These are phyloP conservation scores for Claviceps capensis DNA, from an alignment of 2,329 filamentous ascomycete genomes.

Conservation along the genomic window DNA sequence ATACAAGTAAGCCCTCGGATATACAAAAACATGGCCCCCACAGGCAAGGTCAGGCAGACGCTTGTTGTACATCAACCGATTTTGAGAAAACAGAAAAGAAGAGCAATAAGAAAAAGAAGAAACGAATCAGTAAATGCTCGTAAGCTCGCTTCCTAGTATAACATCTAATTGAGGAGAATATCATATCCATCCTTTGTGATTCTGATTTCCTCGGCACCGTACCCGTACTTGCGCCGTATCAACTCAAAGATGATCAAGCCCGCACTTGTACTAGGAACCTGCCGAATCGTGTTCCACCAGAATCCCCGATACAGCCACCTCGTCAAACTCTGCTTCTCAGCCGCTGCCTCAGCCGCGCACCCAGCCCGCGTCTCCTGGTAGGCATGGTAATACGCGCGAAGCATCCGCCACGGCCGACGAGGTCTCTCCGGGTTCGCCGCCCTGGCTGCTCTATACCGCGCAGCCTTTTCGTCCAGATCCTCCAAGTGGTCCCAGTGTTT, in stretches of 20 bases:
- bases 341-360: conserved; percentile 41
- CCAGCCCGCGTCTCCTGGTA: conserved; percentile 55
- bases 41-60: neutral
- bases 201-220: conserved; percentile 44
- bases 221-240: conserved; percentile 57
- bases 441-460: conserved; percentile 26
- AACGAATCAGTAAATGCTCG: no score
- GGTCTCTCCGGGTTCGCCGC: conserved; percentile 19
- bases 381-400: conserved; percentile 54
- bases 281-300: conserved; percentile 56
- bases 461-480: conserved; percentile 50
- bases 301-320: conserved; percentile 60
- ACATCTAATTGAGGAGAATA: conserved; percentile 39
- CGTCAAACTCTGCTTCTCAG: conserved; percentile 40
- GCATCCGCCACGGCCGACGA: conserved; percentile 33
- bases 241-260: conserved; percentile 70
- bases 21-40: neutral
- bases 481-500: conserved; percentile 62
- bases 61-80: neutral
- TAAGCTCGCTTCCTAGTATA: no score
- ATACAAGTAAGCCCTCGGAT: neutral
- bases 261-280: conserved; percentile 64
- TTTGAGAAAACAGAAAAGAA: neutral
- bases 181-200: conserved; percentile 59
- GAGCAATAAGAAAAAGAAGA: neutral